Conservation (phyloP, 2,329 filamentous ascomycete species). For the Claviceps purpurea region DNA sequence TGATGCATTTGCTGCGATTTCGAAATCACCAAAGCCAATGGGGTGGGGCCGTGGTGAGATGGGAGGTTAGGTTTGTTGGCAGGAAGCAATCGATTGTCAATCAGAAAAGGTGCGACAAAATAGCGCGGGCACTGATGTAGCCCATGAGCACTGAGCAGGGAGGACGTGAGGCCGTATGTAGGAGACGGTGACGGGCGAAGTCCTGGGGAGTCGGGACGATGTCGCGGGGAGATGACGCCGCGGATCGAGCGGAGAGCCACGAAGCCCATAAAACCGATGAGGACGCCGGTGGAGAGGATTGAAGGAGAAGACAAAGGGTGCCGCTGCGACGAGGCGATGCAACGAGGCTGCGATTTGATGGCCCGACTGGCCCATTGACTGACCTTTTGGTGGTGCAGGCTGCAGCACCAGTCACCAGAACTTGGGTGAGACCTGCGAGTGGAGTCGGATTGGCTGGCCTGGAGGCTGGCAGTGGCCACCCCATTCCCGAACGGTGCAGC, state of each 20-base stretch:
- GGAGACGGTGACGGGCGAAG: background rate
- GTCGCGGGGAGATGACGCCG: background rate
- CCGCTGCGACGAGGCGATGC: constrained; percentile 5
- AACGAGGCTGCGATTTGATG: constrained; percentile 8
- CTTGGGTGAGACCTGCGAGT: no score
- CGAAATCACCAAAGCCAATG: background rate
- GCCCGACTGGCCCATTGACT: background rate
- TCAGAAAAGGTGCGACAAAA: background rate
- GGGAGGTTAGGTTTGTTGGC: background rate
- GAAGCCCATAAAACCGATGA: background rate
- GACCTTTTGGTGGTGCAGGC: background rate
- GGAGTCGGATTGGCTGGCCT: background rate
- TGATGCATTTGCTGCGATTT: background rate
- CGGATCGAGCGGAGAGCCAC: background rate
- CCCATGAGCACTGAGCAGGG: no score
- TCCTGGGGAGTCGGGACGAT: background rate
- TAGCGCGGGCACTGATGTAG: background rate
- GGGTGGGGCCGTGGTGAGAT: background rate
- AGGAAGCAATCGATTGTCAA: background rate
- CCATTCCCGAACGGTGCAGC: background rate
- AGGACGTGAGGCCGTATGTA: background rate
- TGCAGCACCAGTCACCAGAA: no score
- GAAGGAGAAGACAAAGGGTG: background rate
- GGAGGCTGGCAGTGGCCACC: no score
- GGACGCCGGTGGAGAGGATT: background rate